These are phyloP conservation scores for Pneumocystis murina DNA, from an alignment of 1,139 yeast genomes.

Conservation along the genomic window DNA sequence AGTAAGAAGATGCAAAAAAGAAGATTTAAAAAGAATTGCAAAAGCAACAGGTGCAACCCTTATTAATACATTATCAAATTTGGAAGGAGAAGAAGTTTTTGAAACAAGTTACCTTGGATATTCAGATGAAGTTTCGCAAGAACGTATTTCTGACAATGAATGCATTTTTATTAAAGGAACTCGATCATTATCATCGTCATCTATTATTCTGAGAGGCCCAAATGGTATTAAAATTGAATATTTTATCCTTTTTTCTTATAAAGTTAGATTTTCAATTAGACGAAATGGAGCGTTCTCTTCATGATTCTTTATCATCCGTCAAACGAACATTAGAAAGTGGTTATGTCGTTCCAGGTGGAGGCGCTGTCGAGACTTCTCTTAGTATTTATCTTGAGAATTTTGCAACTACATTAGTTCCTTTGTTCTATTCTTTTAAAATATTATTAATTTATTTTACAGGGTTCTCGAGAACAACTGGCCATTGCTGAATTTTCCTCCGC, in stretches of 20 bases:
- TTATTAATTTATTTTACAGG: slow-evolving; percentile 28
- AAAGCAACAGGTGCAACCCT: slow-evolving; percentile 96
- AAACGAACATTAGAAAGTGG: slow-evolving; percentile 95
- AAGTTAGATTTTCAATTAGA: slow-evolving; percentile 58
- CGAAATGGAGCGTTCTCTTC: slow-evolving; percentile 95
- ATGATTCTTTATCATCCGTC: slow-evolving; percentile 86
- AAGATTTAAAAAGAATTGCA: slow-evolving; percentile 90
- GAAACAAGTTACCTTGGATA: slow-evolving; percentile 74
- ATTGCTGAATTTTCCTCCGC: slow-evolving; percentile 95
- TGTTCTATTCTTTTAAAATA: neutral
- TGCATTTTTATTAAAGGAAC: slow-evolving; percentile 91
- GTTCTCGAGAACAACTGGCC: slow-evolving; percentile 94
- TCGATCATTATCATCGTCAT: slow-evolving; percentile 79
- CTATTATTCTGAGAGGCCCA: slow-evolving; percentile 88
- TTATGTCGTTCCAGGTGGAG: slow-evolving; percentile 94
- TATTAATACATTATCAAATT: slow-evolving; percentile 70
- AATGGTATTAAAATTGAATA: slow-evolving; percentile 33
- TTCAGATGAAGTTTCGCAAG: slow-evolving; percentile 87
- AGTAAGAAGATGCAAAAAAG: slow-evolving; percentile 93
- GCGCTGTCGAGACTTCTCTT: slow-evolving; percentile 93
- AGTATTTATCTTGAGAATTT: slow-evolving; percentile 90
- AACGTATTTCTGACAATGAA: slow-evolving; percentile 89
- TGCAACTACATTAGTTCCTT: slow-evolving; percentile 57
- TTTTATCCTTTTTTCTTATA: neutral
- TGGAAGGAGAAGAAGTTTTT: slow-evolving; percentile 96